phyloP scores from a whole-genome alignment of 2,329 filamentous ascomycete genomes.

The Sclerotinia nivalis region DNA sequence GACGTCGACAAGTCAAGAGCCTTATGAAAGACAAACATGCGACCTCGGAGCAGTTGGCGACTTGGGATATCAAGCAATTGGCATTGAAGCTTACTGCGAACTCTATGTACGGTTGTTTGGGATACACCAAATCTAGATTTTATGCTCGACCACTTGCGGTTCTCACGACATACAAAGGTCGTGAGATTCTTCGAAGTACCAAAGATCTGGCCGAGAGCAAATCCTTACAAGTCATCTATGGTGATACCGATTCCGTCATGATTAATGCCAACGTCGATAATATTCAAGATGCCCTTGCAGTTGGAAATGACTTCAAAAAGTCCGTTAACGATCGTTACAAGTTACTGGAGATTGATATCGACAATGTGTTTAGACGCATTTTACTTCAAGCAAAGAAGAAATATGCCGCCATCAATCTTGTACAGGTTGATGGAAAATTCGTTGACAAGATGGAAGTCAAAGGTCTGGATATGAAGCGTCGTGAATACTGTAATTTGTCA shows the following conservation, averaged over 20 bases:
- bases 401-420: slow-evolving; percentile 94
- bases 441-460: slow-evolving; percentile 97
- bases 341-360: slow-evolving; percentile 94
- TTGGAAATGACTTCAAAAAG: slow-evolving; percentile 93
- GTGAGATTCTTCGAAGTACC: slow-evolving; percentile 93
- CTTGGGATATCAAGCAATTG: slow-evolving; percentile 98
- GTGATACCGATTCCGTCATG: slow-evolving; percentile 99
- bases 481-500: slow-evolving; percentile 93
- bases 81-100: slow-evolving; percentile 97
- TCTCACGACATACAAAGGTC: slow-evolving; percentile 94
- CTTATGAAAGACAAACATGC: slow-evolving; percentile 94
- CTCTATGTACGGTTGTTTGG: slow-evolving; percentile 98
- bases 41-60: slow-evolving; percentile 80
- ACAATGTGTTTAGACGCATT: slow-evolving; percentile 93
- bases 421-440: slow-evolving; percentile 85
- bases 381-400: slow-evolving; percentile 98
- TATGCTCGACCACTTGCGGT: slow-evolving; percentile 94
- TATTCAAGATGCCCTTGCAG: slow-evolving; percentile 83
- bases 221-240: slow-evolving; percentile 93
- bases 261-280: slow-evolving; percentile 98
- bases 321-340: slow-evolving; percentile 92
- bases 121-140: slow-evolving; percentile 95
- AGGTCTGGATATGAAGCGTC: slow-evolving; percentile 94
- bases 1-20: slow-evolving; percentile 88
- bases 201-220: slow-evolving; percentile 93